Percentiles rank a stretch among this genome's conserved stretches.
Conservation (phyloP, 2,329 filamentous ascomycete genomes). For the Botrytis squamosa region DNA sequence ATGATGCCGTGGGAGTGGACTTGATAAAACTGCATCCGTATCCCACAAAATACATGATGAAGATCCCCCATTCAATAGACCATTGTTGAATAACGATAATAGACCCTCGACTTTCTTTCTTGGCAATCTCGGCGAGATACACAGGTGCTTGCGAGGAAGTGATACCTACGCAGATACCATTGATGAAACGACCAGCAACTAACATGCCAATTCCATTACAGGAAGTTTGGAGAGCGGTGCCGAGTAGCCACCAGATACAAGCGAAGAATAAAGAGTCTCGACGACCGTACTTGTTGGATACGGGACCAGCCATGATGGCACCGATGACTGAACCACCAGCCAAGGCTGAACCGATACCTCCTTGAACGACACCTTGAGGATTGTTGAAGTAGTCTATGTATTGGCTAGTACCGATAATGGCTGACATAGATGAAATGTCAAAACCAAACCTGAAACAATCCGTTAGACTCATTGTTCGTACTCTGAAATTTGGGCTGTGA, state of each 20-base stretch:
- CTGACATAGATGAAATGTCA: slow-evolving; percentile 57
- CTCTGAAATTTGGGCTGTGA: no score
- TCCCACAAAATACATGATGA: slow-evolving; percentile 65
- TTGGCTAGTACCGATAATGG: slow-evolving; percentile 51
- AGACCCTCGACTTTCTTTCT: slow-evolving; percentile 54
- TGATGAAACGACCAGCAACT: slow-evolving; percentile 56
- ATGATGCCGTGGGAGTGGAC: slow-evolving; percentile 44
- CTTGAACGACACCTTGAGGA: slow-evolving; percentile 39
- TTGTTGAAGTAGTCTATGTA: slow-evolving; percentile 52
- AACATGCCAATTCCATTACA: slow-evolving; percentile 45
- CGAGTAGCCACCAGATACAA: slow-evolving; percentile 24
- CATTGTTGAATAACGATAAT: slow-evolving; percentile 71
- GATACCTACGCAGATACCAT: slow-evolving; percentile 64
- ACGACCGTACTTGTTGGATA: slow-evolving; percentile 56
- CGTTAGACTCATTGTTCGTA: neutral
- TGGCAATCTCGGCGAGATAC: slow-evolving; percentile 64
- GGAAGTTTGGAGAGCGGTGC: slow-evolving; percentile 20
- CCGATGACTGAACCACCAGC: slow-evolving; percentile 67
- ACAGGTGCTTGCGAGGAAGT: slow-evolving; percentile 65
- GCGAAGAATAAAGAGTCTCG: slow-evolving; percentile 44
- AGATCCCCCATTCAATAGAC: slow-evolving; percentile 67
- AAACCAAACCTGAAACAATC: slow-evolving; percentile 41
- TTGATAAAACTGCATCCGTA: slow-evolving; percentile 41
- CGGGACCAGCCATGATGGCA: slow-evolving; percentile 55
- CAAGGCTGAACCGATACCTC: slow-evolving; percentile 56